Conservation (phyloP, 768 basidiomycete genomes). For the Tephrocybe rancida region DNA sequence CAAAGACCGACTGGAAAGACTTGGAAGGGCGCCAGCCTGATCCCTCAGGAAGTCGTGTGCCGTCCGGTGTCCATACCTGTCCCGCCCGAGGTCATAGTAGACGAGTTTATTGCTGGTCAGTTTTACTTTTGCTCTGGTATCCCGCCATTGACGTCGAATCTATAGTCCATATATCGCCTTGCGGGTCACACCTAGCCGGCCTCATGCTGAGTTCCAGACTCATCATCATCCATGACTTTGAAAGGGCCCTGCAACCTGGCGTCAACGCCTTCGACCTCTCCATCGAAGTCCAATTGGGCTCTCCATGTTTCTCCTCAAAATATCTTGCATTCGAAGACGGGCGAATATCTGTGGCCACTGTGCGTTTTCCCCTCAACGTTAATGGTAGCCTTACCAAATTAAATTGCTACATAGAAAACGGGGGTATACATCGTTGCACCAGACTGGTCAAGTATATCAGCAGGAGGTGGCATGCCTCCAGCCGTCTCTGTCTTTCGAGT, state of each 20-base stretch:
- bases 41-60: slow-evolving; percentile 6
- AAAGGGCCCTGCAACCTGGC: slow-evolving; percentile 31
- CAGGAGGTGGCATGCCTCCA: slow-evolving; percentile 11
- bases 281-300: slow-evolving; percentile 43
- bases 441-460: slow-evolving; percentile 14
- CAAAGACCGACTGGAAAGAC: slow-evolving; percentile 4
- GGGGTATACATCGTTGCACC: slow-evolving; percentile 35
- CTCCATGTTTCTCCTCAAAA: slow-evolving; percentile 36
- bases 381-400: neutral
- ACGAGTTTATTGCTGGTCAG: slow-evolving; percentile 25
- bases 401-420: slow-evolving; percentile 25
- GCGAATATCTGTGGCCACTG: slow-evolving; percentile 50
- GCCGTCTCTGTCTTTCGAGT: slow-evolving; percentile 26
- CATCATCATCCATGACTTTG: slow-evolving; percentile 44
- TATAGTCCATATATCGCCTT: slow-evolving; percentile 48
- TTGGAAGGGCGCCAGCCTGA: neutral
- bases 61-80: neutral
- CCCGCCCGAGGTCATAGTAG: slow-evolving; percentile 24
- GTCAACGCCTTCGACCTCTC: slow-evolving; percentile 32
- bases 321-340: slow-evolving; percentile 54
- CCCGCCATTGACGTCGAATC: neutral
- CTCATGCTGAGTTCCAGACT: slow-evolving; percentile 41
- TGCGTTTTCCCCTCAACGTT: slow-evolving; percentile 23
- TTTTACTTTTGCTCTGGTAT: neutral
- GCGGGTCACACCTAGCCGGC: slow-evolving; percentile 49